Percentiles rank a stretch among this genome's conserved stretches.
phyloP scores from a whole-genome alignment of 2,329 filamentous ascomycete genomes.

The Aspergillus luchuensis region DNA sequence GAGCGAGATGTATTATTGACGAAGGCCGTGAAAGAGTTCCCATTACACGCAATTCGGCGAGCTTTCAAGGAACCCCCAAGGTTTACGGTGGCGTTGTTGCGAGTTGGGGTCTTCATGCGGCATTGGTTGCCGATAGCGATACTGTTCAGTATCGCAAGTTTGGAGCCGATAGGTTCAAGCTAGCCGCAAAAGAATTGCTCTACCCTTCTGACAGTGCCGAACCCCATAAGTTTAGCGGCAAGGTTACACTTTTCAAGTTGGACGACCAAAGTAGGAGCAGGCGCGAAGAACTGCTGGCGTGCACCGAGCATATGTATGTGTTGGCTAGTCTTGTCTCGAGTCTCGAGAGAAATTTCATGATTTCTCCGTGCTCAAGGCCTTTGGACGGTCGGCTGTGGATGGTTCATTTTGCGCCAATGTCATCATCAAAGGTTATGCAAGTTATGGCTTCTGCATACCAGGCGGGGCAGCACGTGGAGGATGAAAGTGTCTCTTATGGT shows the following conservation, averaged over 20 bases:
- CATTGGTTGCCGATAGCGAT: constrained; percentile 87
- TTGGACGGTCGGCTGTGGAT: constrained; percentile 71
- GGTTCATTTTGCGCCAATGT: constrained; percentile 71
- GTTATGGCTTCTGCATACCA: constrained; percentile 70
- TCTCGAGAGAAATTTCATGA: constrained; percentile 77
- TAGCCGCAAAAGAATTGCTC: constrained; percentile 79
- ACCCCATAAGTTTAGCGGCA: constrained; percentile 60
- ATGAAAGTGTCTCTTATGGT: constrained; percentile 68
- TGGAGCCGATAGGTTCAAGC: constrained; percentile 76
- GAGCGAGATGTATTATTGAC: constrained; percentile 50
- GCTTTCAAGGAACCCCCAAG: constrained; percentile 35
- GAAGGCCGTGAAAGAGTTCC: constrained; percentile 48
- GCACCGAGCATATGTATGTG: constrained; percentile 69
- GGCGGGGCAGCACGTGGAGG: constrained; percentile 56
- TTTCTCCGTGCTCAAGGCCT: constrained; percentile 72
- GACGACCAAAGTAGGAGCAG: constrained; percentile 21
- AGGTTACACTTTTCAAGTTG: constrained; percentile 48
- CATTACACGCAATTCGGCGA: constrained; percentile 17
- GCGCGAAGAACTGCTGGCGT: constrained; percentile 37
- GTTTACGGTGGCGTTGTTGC: constrained; percentile 78
- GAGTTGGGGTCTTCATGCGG: constrained; percentile 87
- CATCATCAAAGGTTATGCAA: constrained; percentile 68
- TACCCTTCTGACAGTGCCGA: constrained; percentile 54
- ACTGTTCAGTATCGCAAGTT: constrained; percentile 76
- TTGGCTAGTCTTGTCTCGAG: constrained; percentile 76